Evolutionary conservation across 805 yeast genomes (phyloP).

Genomic region (Metschnikowia amazonensis): DNA sequence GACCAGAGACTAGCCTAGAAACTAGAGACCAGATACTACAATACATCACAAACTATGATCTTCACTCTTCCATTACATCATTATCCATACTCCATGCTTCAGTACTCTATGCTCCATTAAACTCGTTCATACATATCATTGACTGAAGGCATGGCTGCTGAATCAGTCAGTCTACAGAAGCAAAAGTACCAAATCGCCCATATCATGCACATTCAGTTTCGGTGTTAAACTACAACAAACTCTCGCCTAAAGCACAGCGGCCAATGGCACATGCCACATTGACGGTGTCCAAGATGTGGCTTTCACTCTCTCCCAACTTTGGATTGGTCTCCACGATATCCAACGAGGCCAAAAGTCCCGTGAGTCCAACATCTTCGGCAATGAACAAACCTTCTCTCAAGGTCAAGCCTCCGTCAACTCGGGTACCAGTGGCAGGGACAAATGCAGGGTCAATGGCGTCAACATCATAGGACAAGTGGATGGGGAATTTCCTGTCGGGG

Average conservation of each 20-base stretch:
- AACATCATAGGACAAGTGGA: conserved; percentile 90
- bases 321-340: conserved; percentile 96
- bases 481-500: conserved; percentile 64
- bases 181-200: no score
- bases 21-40: no score
- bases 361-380: conserved; percentile 86
- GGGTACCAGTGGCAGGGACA: conserved; percentile 97
- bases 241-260: conserved; percentile 92
- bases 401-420: conserved; percentile 94
- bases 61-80: no score
- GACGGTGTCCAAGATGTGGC: conserved; percentile 77
- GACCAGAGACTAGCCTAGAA: no score
- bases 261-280: conserved; percentile 88
- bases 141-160: no score
- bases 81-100: no score
- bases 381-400: conserved; percentile 90
- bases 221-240: conserved; percentile 47
- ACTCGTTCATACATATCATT: no score
- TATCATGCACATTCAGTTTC: not conserved
- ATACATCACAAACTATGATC: no score
- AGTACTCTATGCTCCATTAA: no score
- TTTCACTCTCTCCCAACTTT: conserved; percentile 70
- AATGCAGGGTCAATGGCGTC: conserved; percentile 93
- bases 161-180: no score
- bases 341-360: conserved; percentile 82